A percentile compares a stretch with the other conserved stretches of the same genome.
Evolutionary conservation across 2,329 filamentous ascomycete species (phyloP).

Genomic region (Calonectria pauciramosa): DNA sequence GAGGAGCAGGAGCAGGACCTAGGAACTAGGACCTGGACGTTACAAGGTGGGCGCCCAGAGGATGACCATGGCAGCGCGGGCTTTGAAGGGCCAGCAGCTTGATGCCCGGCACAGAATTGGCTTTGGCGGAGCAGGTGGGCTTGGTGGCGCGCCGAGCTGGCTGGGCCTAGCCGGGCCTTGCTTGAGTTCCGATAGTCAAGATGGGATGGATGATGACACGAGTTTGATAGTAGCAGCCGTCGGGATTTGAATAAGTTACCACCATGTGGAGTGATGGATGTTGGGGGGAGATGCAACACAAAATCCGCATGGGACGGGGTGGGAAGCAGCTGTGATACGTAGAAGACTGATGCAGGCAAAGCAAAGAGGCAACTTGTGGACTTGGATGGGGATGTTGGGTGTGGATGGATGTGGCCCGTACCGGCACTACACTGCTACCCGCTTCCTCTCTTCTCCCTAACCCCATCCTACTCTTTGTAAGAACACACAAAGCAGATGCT

Average conservation of each 20-base stretch:
- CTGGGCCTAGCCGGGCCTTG: neutral
- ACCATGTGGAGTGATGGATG: constrained; percentile 10
- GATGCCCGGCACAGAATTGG: neutral
- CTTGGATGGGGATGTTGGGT: neutral
- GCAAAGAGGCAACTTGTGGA: constrained; percentile 2
- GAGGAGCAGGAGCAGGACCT: neutral
- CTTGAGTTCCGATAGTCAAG: neutral
- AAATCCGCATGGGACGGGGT: neutral
- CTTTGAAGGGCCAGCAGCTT: neutral
- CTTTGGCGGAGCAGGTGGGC: neutral
- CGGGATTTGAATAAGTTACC: neutral
- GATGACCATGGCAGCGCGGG: neutral
- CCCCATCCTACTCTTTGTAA: neutral
- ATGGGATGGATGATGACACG: neutral
- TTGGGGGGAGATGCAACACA: constrained; percentile 4
- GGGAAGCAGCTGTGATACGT: neutral
- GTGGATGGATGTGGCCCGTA: neutral
- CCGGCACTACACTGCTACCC: neutral
- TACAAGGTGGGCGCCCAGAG: constrained; percentile 8
- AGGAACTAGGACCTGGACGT: neutral
- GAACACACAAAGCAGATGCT: neutral
- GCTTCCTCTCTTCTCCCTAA: neutral
- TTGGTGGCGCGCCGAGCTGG: neutral
- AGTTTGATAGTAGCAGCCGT: neutral
- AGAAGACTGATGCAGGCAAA: neutral